phyloP scores from a whole-genome alignment of 805 yeast species.

The Saitoella complicata region DNA sequence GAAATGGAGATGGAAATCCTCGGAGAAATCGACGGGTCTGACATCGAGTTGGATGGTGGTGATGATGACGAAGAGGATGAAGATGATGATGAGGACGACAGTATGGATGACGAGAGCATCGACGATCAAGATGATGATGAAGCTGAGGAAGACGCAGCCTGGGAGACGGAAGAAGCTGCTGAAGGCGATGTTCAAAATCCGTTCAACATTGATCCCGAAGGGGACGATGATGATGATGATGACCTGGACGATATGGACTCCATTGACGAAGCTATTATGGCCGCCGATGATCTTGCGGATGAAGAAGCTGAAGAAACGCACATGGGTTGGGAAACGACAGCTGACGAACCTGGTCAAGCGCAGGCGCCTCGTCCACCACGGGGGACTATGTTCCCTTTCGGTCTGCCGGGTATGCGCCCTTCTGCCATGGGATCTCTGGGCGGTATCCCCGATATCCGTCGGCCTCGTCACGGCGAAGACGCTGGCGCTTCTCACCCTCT shows the following conservation, averaged over 20 bases:
- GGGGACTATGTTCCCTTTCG: too few relatives aligned
- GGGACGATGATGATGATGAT: constrained; percentile 10
- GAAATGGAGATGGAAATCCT: constrained; percentile 5
- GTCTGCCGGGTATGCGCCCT: too few relatives aligned
- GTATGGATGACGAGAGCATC: constrained; percentile 10
- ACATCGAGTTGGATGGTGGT: constrained; percentile 14
- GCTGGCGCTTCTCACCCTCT: not conserved
- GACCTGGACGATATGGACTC: constrained; percentile 13
- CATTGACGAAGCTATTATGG: constrained; percentile 18
- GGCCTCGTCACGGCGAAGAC: too few relatives aligned
- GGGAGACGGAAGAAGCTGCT: constrained; percentile 4
- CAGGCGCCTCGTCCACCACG: too few relatives aligned
- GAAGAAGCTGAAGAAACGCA: constrained; percentile 18
- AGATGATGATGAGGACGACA: constrained; percentile 16
- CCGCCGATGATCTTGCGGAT: constrained; percentile 22
- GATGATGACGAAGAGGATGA: constrained; percentile 16
- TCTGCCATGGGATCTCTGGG: too few relatives aligned
- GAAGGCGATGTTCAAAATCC: constrained; percentile 14
- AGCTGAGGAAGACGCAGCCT: constrained; percentile 2
- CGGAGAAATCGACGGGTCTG: constrained; percentile 7
- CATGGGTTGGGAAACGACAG: too few relatives aligned
- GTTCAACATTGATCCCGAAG: constrained; percentile 13
- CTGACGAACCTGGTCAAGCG: too few relatives aligned
- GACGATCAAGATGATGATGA: constrained; percentile 10
- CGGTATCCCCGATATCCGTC: too few relatives aligned